Percentiles rank a stretch among this genome's conserved stretches.
Evolutionary conservation across 352 stramenopile genomes (phyloP).

Genomic region (Globisporangium paddicum): DNA sequence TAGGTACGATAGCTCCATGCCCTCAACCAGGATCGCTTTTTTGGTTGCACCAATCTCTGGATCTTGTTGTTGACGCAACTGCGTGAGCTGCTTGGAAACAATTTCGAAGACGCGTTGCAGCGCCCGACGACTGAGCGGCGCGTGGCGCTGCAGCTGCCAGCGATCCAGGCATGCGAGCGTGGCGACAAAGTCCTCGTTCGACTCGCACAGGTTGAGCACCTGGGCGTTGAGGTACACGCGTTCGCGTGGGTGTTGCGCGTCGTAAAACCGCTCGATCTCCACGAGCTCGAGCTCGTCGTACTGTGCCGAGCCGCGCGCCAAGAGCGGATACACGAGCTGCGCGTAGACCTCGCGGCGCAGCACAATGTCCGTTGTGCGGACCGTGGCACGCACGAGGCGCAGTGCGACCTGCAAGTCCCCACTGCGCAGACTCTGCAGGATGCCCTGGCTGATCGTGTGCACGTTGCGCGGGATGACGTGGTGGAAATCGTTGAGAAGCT

Average conservation of each 20-base stretch:
- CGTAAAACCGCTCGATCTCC: constrained; percentile 58
- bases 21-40: constrained; percentile 39
- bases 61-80: constrained; percentile 18
- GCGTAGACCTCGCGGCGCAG: constrained; percentile 58
- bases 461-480: constrained; percentile 47
- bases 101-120: constrained; percentile 54
- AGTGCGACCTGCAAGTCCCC: constrained; percentile 47
- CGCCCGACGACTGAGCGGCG: constrained; percentile 39
- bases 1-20: constrained; percentile 47
- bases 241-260: constrained; percentile 36
- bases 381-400: constrained; percentile 36
- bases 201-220: constrained; percentile 65
- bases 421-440: constrained; percentile 41
- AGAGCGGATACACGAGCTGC: constrained; percentile 56
- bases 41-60: neutral
- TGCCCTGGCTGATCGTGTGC: constrained; percentile 39
- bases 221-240: constrained; percentile 43
- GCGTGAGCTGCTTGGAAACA: constrained; percentile 47
- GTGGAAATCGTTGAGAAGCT: constrained; percentile 51
- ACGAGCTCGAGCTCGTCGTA: constrained; percentile 38
- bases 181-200: constrained; percentile 53
- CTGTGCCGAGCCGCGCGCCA: constrained; percentile 25
- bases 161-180: constrained; percentile 57
- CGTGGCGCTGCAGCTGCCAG: constrained; percentile 40
- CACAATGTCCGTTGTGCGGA: constrained; percentile 33